Conservation (phyloP, 768 basidiomycete genomes). For the Pulveroboletus sp. region DNA sequence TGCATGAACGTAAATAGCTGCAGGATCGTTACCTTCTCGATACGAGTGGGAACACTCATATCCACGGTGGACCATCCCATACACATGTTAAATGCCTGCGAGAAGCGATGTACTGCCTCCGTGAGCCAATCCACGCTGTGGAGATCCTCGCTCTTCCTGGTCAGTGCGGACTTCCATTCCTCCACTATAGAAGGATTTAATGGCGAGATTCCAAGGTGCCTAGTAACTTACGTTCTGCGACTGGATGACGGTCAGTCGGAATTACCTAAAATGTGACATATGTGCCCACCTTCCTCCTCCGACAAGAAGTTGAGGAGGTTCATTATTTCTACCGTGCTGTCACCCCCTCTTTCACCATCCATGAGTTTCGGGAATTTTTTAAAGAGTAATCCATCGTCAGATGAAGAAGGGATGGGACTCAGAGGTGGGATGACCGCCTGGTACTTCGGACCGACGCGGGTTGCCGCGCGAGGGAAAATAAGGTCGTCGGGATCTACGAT, state of each 20-base stretch:
- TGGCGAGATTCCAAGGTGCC: background rate
- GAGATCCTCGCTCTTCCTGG: conserved; percentile 47
- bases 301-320: conserved; percentile 62
- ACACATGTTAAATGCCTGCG: conserved; percentile 58
- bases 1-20: conserved; percentile 8
- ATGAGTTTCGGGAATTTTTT: conserved; percentile 17
- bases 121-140: conserved; percentile 78
- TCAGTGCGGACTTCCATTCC: conserved; percentile 54
- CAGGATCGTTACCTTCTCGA: conserved; percentile 54
- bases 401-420: conserved; percentile 37
- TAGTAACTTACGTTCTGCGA: conserved; percentile 49
- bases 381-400: conserved; percentile 12
- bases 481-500: conserved; percentile 88
- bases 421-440: conserved; percentile 57
- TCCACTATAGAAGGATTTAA: conserved; percentile 48
- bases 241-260: conserved; percentile 34
- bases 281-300: conserved; percentile 59
- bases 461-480: conserved; percentile 91
- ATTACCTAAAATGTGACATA: conserved; percentile 18
- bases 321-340: conserved; percentile 69
- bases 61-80: conserved; percentile 58
- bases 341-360: conserved; percentile 59
- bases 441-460: conserved; percentile 84
- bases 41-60: conserved; percentile 53
- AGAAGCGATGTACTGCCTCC: conserved; percentile 68